Base-by-base conservation (phyloP, 345 rosid genomes). In the Salix exigua region DNA sequence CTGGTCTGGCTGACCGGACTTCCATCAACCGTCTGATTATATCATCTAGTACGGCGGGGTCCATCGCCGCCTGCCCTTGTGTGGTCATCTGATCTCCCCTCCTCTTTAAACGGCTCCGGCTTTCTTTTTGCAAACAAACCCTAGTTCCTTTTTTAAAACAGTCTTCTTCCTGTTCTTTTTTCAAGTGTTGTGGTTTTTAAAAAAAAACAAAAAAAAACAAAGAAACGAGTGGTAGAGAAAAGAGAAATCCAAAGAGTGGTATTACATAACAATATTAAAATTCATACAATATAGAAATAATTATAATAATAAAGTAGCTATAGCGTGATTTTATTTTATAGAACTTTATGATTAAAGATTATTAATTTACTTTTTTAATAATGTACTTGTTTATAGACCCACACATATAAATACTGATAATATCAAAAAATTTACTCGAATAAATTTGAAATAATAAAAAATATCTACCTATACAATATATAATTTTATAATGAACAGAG, bases 1-100 rank as follows among this genome's bases (percentile, higher is more conserved):
- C 97, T 3, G 98, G 96, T 83, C 97, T 83, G 66, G 91, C 87
- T 83, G 84, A 90, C 48, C 97, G 94, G 81, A 95, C 97, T 86
- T 91, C 97, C 31, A 90, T 87, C n/a, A 95, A 87, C 74, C 97
- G 90, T 25, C 83, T 71, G 77, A 93, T 95, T 77, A 95, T 89
- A 77, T 90, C 97, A 80, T 95, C 98, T 2, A 95, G 85, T 51
- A 86, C 80, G 23, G 87, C 83, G 38, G 89, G 53, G 77, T 91
- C 99, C 79, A 95, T 88, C 73, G 6, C 35, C 58, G 86, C 75
- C 79, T 87, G 91, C 80, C 85, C 85, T 66, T 85, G 94, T 62
- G 88, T 69, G 77, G 93, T 88, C 95, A 91, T 89, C 42, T 62
- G 81, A 81, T 86, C 44, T 48, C 48, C 40, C 73, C 31, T 37